A percentile compares a stretch with the other conserved stretches of the same genome.
These are phyloP conservation scores for Chenopodium formosanum DNA, from an alignment of 148 eudicot species.

Conservation along the genomic window DNA sequence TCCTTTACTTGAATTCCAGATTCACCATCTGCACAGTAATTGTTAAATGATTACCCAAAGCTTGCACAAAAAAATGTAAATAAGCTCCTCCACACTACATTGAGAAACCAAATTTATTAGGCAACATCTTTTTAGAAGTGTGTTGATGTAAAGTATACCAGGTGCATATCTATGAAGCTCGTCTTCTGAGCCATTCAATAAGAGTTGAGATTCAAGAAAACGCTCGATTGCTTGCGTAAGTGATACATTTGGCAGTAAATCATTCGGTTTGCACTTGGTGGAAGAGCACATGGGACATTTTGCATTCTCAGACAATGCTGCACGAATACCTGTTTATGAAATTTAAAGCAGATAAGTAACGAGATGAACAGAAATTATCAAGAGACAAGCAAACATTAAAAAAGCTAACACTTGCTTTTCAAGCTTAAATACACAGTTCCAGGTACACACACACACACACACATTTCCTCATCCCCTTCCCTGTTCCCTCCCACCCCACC, in stretches of 20 bases:
- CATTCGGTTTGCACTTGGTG: constrained; percentile 45
- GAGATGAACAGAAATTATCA: constrained; percentile 3
- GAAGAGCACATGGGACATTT: constrained; percentile 71
- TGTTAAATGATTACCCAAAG: constrained; percentile 2
- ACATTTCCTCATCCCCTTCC: no score
- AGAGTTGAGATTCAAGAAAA: constrained; percentile 49
- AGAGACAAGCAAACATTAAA: not conserved
- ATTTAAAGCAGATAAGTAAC: constrained; percentile 1
- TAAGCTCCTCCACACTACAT: constrained; percentile 9
- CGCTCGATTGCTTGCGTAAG: constrained; percentile 64
- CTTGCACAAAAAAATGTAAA: not conserved
- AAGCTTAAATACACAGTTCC: not conserved
- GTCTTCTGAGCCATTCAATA: constrained; percentile 36
- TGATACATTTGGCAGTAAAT: constrained; percentile 69
- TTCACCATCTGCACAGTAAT: constrained; percentile 57
- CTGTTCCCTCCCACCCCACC: no score
- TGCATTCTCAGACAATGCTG: constrained; percentile 36
- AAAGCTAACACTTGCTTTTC: not conserved
- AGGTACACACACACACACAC: no score
- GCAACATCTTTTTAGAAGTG: not conserved
- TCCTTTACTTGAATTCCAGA: constrained; percentile 68
- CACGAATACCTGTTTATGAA: constrained; percentile 47
- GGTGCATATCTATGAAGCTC: constrained; percentile 56
- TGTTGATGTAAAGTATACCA: constrained; percentile 33
- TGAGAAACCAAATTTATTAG: not conserved